Evolutionary conservation across 208 protist species (phyloP), one percentile per base, ranked within the genome.

Genomic region (Trypanosoma lewisi): DNA sequence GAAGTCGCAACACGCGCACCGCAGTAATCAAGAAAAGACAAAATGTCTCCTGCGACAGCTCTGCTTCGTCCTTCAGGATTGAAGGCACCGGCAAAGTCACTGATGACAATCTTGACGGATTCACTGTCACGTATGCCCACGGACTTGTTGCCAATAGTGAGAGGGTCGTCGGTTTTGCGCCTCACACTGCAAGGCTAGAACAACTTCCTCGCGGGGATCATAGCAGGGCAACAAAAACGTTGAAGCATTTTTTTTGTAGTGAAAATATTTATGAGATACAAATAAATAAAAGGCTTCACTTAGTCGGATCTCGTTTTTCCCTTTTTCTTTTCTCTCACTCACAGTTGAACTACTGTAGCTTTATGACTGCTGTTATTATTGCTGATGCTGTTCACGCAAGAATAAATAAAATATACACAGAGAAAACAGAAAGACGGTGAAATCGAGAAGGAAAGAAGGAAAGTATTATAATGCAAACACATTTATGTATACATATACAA

Each of bases 31-130:
- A 80, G 47, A 48, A 81, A 59, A 9, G 67, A 61, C 28, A 85
- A 51, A 0, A 85, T 47, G 19, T 71, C 66, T 17, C 79, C 79
- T 16, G 74, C 78, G 19, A 67, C 54, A 2, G 74, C 66, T 25
- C 68, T 56, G 34, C 25, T 21, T 21, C 33, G 54, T 21, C 8
- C 9, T n/a, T 8, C 42, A 54, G 60, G 16, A 66, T 57, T 33
- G 36, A 71, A 67, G n/a, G 12, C 51, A 21, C 67, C 73, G 37
- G 67, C 45, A 30, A 79, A 66, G 63, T 79, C 73, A 33, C 42
- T 34, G 21, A 41, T 37, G 0, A 25, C 30, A 9, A 25, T 52
- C 23, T 56, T 56, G 55, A 58, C 55, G 9, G 44, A 17, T 23
- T 72, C 34, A 16, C 39, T 8, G 39, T 73, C 66, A 41, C 54